Evolutionary conservation across 2,329 filamentous ascomycete species (phyloP), one percentile per base, ranked within the genome.

Genomic region (Penicillium freii): DNA sequence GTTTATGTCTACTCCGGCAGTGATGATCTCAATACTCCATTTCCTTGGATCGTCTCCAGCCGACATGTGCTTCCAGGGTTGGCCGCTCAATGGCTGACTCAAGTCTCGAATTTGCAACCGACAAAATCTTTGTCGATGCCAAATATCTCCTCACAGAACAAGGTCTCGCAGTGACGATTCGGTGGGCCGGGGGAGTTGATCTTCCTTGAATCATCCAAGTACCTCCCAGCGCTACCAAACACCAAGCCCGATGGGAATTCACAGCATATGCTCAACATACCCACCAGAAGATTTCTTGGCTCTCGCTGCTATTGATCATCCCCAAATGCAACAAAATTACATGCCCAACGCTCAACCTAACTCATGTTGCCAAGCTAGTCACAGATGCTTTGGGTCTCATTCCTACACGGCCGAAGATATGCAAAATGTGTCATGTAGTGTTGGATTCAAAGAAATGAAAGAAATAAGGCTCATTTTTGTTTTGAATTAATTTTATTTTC

Each of bases 271-370:
- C 15, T 23, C 17, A 5, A 23, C 2, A 42, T 31, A n/a, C 19
- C 7, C 19, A 36, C n/a, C 21, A 9, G 5, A 23, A 23, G 10
- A 15, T 5, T 6, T 36, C 10, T 38, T 38, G 29, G 49, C 34
- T n/a, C 29, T n/a, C 15, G 7, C 38, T 47, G 29, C 36, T 29
- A 23, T 29, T 27, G 19, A 27, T 15, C 9, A 19, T 23, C 42
- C 43, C 54, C 54, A 47, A 47, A 57, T 43, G 43, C 54, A 43
- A 57, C 49, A 52, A 45, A 47, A 21, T 44, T 19, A 1, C 27
- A 31, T 17, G 39, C 34, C 33, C 40, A 29, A 10, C 42, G 15
- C 38, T 11, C 27, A 43, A 25, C 33, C 19, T 8, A n/a, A 19
- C n/a, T 8, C n/a, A 21, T 25, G n/a, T 29, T 40, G 5, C 19